These are phyloP conservation scores for Candida pseudoglaebosa DNA, from an alignment of 805 yeast genomes.

Conservation along the genomic window DNA sequence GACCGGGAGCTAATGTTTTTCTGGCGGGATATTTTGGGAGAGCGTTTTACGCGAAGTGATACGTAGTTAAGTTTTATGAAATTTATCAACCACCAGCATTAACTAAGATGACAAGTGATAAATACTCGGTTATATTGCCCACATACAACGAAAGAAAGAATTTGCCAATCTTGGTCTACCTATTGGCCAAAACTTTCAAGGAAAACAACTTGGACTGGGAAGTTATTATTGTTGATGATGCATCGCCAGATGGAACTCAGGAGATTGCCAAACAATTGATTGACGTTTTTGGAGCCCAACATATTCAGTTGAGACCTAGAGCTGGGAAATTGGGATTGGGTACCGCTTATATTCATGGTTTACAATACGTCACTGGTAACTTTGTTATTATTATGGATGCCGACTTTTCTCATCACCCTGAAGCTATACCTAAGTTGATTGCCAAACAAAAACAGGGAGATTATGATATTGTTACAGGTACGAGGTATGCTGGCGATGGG, in stretches of 20 bases:
- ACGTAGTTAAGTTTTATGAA: too few relatives aligned
- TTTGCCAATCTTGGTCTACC: conserved; percentile 64
- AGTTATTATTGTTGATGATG: conserved; percentile 71
- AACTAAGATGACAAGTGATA: conserved; percentile 22
- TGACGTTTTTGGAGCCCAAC: conserved; percentile 54
- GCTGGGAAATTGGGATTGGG: conserved; percentile 78
- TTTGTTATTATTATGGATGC: conserved; percentile 82
- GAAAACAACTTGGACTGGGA: conserved; percentile 65
- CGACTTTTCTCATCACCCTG: conserved; percentile 79
- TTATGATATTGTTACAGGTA: conserved; percentile 54
- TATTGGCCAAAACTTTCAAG: conserved; percentile 63
- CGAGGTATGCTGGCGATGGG: conserved; percentile 76
- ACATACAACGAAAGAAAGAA: conserved; percentile 69
- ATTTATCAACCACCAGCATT: neutral
- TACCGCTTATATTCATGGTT: conserved; percentile 77
- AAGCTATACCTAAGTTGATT: conserved; percentile 73
- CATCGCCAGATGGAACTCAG: conserved; percentile 81
- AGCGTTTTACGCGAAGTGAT: neutral
- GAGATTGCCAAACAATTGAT: conserved; percentile 61
- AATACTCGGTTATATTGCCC: conserved; percentile 72
- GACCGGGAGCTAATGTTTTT: too few relatives aligned
- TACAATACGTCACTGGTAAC: conserved; percentile 66
- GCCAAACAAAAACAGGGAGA: conserved; percentile 51
- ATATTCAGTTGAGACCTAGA: conserved; percentile 63
- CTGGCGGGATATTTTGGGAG: too few relatives aligned